These are phyloP conservation scores for Chloromonas sp. DNA, from an alignment of 163 green algal genomes.

Conservation along the genomic window DNA sequence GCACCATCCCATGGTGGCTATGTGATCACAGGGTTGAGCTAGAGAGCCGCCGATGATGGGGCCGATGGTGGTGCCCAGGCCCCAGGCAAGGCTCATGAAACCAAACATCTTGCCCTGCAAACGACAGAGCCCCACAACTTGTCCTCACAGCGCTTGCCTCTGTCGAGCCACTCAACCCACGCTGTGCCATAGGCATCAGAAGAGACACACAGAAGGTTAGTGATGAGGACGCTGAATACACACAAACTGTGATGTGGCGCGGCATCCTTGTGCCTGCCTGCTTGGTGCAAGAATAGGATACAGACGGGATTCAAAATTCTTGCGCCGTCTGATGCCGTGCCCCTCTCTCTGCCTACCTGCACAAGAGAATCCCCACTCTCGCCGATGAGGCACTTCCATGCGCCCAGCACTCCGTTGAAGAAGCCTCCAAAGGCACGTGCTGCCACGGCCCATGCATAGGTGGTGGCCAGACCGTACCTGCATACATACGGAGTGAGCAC, in stretches of 20 bases:
- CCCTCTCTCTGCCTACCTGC: too few relatives aligned
- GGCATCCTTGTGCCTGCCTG: too few relatives aligned
- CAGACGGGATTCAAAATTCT: too few relatives aligned
- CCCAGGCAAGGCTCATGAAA: slow-evolving; percentile 40
- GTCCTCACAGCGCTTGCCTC: too few relatives aligned
- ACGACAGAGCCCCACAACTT: neutral
- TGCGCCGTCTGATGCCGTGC: too few relatives aligned
- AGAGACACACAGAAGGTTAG: too few relatives aligned
- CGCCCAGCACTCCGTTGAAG: slow-evolving; percentile 38
- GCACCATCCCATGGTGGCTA: neutral
- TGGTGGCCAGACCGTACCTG: neutral
- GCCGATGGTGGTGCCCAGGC: slow-evolving; percentile 33
- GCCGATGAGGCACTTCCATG: slow-evolving; percentile 35
- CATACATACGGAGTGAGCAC: too few relatives aligned
- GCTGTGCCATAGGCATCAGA: too few relatives aligned
- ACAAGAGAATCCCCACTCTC: neutral
- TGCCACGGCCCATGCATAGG: slow-evolving; percentile 17
- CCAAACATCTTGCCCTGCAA: slow-evolving; percentile 34
- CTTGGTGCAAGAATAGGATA: too few relatives aligned
- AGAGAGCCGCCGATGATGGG: slow-evolving; percentile 27
- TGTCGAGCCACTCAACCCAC: too few relatives aligned
- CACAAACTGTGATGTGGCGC: too few relatives aligned
- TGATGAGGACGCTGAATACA: too few relatives aligned
- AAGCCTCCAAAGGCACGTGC: slow-evolving; percentile 26
- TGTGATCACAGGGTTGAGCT: slow-evolving; percentile 16